These are phyloP conservation scores for Eucalyptus urophylla DNA, from an alignment of 345 rosid genomes.

Conservation along the genomic window DNA sequence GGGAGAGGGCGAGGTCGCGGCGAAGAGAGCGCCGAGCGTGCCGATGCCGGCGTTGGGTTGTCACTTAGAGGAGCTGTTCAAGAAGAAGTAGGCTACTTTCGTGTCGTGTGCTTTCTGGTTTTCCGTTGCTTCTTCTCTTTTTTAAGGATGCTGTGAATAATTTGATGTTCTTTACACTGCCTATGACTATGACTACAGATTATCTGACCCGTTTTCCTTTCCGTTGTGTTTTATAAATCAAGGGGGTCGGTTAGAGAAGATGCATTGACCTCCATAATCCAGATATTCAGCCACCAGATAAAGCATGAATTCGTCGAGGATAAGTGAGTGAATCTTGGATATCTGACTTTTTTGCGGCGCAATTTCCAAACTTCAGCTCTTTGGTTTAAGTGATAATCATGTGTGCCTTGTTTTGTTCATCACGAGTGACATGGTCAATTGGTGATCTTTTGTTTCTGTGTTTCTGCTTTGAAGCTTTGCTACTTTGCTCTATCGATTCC, in stretches of 20 bases:
- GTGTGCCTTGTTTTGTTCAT: neutral
- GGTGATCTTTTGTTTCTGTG: neutral
- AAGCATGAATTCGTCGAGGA: constrained; percentile 1
- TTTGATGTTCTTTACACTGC: neutral
- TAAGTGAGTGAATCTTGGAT: neutral
- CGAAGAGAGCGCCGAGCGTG: neutral
- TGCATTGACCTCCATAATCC: neutral
- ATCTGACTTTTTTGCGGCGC: neutral
- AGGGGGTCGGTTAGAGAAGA: neutral
- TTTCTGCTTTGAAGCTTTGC: neutral
- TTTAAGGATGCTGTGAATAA: neutral
- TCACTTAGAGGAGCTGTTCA: neutral
- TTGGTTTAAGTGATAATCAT: neutral
- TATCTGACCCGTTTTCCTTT: neutral
- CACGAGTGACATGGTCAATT: neutral
- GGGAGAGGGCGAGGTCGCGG: neutral
- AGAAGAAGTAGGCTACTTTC: neutral
- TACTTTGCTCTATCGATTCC: neutral
- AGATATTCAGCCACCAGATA: neutral
- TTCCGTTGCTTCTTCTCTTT: neutral
- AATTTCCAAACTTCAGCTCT: neutral
- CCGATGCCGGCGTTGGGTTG: neutral
- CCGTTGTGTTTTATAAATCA: neutral
- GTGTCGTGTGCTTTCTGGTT: neutral
- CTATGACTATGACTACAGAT: neutral